A percentile compares a stretch with the other conserved stretches of the same genome.
Conservation (phyloP, 1,284 basidiomycete genomes). For the Leccinum pachyderme region DNA sequence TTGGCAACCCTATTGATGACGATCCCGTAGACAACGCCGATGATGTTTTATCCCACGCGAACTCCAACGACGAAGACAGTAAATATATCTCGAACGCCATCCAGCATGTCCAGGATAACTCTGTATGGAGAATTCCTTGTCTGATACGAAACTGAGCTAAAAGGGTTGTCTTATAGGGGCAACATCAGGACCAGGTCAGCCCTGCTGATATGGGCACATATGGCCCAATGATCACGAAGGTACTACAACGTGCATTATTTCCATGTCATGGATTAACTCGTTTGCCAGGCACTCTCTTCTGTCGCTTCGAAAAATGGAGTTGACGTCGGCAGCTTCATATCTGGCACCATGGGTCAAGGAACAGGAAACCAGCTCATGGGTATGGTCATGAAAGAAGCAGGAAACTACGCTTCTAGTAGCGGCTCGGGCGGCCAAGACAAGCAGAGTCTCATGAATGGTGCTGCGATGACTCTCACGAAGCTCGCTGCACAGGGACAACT, state of each 20-base stretch:
- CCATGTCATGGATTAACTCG: slow-evolving; percentile 7
- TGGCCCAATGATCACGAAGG: slow-evolving; percentile 22
- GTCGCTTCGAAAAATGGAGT: slow-evolving; percentile 18
- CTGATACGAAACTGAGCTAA: slow-evolving; percentile 2
- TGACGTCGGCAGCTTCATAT: slow-evolving; percentile 15
- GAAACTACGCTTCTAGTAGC: slow-evolving; percentile 36
- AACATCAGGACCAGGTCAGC: slow-evolving; percentile 18
- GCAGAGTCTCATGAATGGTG: slow-evolving; percentile 79
- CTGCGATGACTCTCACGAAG: slow-evolving; percentile 84
- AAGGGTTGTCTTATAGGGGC: slow-evolving; percentile 7
- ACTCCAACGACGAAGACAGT: slow-evolving; percentile 4
- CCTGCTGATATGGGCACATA: slow-evolving; percentile 17
- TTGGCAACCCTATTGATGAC: not conserved
- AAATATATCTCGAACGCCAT: slow-evolving; percentile 21
- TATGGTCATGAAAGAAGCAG: slow-evolving; percentile 79
- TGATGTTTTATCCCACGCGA: slow-evolving; percentile 49
- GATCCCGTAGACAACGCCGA: slow-evolving; percentile 54
- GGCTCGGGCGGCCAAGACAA: slow-evolving; percentile 69
- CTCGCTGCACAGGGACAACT: slow-evolving; percentile 69
- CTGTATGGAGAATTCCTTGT: slow-evolving; percentile 9
- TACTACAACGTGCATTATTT: slow-evolving; percentile 6
- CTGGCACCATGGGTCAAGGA: slow-evolving; percentile 43
- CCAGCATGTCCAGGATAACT: slow-evolving; percentile 24
- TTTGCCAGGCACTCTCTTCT: slow-evolving; percentile 22
- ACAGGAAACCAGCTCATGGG: slow-evolving; percentile 65